These are phyloP conservation scores for Penicillium sp. DNA, from an alignment of 2,329 filamentous ascomycete species.

Conservation along the genomic window DNA sequence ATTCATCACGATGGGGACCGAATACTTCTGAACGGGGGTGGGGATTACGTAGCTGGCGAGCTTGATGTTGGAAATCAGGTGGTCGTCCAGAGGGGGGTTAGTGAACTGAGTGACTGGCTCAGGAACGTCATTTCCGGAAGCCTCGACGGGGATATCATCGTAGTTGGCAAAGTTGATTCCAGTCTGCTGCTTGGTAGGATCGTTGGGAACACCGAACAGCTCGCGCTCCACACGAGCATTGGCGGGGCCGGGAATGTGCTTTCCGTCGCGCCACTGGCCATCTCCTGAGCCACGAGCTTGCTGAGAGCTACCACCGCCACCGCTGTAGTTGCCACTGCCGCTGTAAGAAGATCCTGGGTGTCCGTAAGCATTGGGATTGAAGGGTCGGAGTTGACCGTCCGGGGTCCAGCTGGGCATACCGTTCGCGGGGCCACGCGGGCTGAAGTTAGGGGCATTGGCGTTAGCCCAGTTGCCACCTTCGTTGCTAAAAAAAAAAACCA, in stretches of 20 bases:
- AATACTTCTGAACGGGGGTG: constrained; percentile 98
- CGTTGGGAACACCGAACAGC: constrained; percentile 86
- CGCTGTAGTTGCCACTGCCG: constrained; percentile 52
- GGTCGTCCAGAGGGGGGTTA: constrained; percentile 92
- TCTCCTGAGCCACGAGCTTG: constrained; percentile 79
- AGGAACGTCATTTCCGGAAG: constrained; percentile 88
- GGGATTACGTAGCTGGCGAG: constrained; percentile 92
- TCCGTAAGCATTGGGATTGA: constrained; percentile 63
- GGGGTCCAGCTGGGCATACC: constrained; percentile 41
- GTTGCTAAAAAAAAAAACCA: constrained; percentile 24
- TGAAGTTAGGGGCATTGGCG: constrained; percentile 60
- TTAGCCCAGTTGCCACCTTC: constrained; percentile 53
- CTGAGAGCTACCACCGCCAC: constrained; percentile 34
- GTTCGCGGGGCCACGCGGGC: constrained; percentile 43
- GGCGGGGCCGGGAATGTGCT: constrained; percentile 85
- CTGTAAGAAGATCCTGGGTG: constrained; percentile 46
- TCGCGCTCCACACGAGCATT: constrained; percentile 93
- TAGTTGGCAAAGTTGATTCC: constrained; percentile 99
- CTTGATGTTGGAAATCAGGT: constrained; percentile 88
- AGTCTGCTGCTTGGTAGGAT: constrained; percentile 91
- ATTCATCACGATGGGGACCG: constrained; percentile 96
- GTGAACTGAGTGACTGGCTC: constrained; percentile 88
- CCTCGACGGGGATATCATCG: constrained; percentile 98
- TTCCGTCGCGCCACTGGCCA: constrained; percentile 93
- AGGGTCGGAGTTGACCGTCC: constrained; percentile 45